Conservation (phyloP, 495 filamentous ascomycete species). For the Xanthoparmelia taractica region DNA sequence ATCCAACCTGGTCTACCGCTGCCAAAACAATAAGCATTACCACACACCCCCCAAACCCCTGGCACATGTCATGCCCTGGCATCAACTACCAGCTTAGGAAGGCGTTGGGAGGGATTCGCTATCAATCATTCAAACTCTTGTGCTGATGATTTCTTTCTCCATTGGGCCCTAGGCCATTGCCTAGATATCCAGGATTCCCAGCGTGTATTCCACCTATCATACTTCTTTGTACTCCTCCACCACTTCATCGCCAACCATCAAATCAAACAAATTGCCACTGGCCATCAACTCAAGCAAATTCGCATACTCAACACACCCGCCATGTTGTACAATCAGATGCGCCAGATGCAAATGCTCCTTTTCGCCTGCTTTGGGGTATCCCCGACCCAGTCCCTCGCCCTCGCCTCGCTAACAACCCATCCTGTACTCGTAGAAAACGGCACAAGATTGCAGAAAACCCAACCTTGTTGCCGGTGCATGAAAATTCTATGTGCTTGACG, state of each 20-base stretch:
- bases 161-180: neutral
- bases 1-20: no score
- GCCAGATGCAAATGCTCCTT: neutral
- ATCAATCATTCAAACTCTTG: no score
- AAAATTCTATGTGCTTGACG: neutral
- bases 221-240: neutral
- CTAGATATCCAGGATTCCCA: neutral
- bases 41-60: no score
- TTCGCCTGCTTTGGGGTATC: neutral
- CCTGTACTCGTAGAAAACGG: neutral
- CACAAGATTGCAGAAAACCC: neutral
- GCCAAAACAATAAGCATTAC: no score
- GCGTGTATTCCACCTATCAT: slow-evolving; percentile 5
- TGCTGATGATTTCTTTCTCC: neutral
- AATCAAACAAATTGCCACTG: neutral
- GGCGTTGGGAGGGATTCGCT: no score
- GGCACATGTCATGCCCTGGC: no score
- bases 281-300: neutral
- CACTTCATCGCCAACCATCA: neutral
- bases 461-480: neutral
- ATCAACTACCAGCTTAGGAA: neutral
- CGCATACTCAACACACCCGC: neutral
- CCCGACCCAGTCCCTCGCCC: neutral
- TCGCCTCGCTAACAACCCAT: neutral
- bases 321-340: neutral